Evolutionary conservation across 208 protist genomes (phyloP), one percentile per base, ranked within the genome.

Genomic region (Crithidia sp.): DNA sequence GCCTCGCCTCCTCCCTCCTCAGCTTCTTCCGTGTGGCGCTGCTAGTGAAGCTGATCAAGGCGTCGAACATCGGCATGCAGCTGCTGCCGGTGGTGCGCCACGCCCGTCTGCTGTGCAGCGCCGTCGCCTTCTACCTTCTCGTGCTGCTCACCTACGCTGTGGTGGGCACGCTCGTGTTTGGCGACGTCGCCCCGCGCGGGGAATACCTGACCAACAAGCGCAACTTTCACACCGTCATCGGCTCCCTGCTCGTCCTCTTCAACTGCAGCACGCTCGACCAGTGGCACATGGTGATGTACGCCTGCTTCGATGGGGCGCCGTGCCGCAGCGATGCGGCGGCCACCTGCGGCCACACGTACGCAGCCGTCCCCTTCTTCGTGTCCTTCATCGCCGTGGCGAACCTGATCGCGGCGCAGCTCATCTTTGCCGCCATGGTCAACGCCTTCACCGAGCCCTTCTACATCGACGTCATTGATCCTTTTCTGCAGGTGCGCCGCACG

Each of bases 201-300:
- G n/a, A 16, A 28, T 76, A 74, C 36, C 50, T 91, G n/a, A 80
- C 79, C 4, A 71, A 73, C n/a, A 77, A 83, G 69, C 79, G 77
- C 14, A 92, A 92, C 71, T 94, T 94, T 71, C 49, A 61, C 43
- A 91, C 82, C 3, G 76, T 89, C 7, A 77, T 83, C 56, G 64
- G 64, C 12, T 79, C 89, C 6, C 60, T 90, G 13, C 74, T 94
- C 2, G 41, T 91, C 12, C 67, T 94, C 41, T 86, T 92, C 40
- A 67, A 81, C 55, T 85, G 79, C 50, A 85, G 72, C 57, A 90
- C 89, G 7, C 76, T 77, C 13, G 77, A 87, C 44, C 71, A 81
- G 55, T 94, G 86, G 89, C 74, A 81, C 54, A 52, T 64, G 39
- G 71, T 85, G 16, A 77, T 85, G 75, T 45, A 56, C 17, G 70